Base-by-base conservation (phyloP, 2,329 filamentous ascomycete species). In the Myriosclerotinia duriaeana region DNA sequence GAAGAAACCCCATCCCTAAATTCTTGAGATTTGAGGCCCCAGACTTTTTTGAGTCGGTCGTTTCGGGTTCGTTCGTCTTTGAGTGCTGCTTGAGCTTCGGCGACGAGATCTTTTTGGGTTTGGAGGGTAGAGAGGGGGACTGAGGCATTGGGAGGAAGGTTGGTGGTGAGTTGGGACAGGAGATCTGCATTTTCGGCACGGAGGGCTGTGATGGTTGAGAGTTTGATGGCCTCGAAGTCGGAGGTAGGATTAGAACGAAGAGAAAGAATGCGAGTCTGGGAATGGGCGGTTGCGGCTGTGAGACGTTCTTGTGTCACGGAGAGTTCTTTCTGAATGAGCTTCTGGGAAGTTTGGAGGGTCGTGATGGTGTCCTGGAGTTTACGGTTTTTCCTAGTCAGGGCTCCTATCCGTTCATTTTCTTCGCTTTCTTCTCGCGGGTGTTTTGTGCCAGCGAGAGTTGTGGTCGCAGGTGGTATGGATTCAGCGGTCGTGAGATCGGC, bases 1-100 rank as follows among this genome's bases (percentile, higher is more conserved):
- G 89, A 92, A 70, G 93, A 93, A 67, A 99, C 93, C 42, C 93
- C 92, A 79, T 98, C 93, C 60, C 96, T 92, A 80, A 99, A 98
- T 79, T 99, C 95, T 73, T 90, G 87, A 1, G 91, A 93, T 78
- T 98, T 99, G 71, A 90, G 86, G 0, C 87, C 87, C 90, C 92
- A 99, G 66, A 98, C 95, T 75, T 97, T 91, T 73, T 96, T 96
- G 15, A 98, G 87, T 2, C 95, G 90, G 30, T 87, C 84, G 70
- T 91, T 90, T 56, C 91, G 89, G 79, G 97, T 99, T 71, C 95
- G 90, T 50, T 89, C 87, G 1, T 90, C 89, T 0, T 85, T 85
- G 17, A 87, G 87, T 72, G 91, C 87, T 67, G 87, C 80, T 73
- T 87, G 87, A 30, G 88, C 87, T 14, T 91, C 90, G 42, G 86